Conservation (phyloP, 23 red algal genomes). For the Gracilariopsis chorda region DNA sequence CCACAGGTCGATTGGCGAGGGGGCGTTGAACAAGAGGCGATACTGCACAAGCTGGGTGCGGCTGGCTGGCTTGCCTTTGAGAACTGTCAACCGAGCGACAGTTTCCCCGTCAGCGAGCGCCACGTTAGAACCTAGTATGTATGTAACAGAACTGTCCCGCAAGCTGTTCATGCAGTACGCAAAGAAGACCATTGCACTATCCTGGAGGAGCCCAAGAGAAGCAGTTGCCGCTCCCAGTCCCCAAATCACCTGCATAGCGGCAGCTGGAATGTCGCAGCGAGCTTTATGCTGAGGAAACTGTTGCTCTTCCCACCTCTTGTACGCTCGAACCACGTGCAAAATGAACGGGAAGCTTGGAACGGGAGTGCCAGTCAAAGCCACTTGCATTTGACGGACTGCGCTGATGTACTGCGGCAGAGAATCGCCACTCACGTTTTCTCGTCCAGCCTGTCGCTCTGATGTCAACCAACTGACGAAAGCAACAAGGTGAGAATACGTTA, state of each 20-base stretch:
- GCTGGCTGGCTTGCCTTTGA: background rate
- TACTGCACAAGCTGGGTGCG: background rate
- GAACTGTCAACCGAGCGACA: background rate
- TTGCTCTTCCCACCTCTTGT: background rate
- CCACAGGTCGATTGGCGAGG: background rate
- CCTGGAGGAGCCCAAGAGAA: background rate
- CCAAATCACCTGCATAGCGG: background rate
- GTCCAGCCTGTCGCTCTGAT: background rate
- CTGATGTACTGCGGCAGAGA: too few relatives aligned
- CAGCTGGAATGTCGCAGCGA: background rate
- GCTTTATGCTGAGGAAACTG: background rate
- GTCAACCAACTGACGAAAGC: too few relatives aligned
- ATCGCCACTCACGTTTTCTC: too few relatives aligned
- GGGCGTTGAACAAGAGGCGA: background rate
- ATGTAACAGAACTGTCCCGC: background rate
- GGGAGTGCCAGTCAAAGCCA: too few relatives aligned
- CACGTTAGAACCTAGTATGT: background rate
- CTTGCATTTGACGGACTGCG: too few relatives aligned
- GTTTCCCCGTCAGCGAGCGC: background rate
- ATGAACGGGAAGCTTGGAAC: too few relatives aligned
- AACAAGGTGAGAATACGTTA: too few relatives aligned
- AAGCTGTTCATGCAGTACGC: background rate
- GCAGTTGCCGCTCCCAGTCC: background rate
- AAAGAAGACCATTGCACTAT: background rate
- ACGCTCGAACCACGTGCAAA: too few relatives aligned